Base-by-base conservation (phyloP, 2,329 filamentous ascomycete species). In the Aspergillus pseudonomiae region DNA sequence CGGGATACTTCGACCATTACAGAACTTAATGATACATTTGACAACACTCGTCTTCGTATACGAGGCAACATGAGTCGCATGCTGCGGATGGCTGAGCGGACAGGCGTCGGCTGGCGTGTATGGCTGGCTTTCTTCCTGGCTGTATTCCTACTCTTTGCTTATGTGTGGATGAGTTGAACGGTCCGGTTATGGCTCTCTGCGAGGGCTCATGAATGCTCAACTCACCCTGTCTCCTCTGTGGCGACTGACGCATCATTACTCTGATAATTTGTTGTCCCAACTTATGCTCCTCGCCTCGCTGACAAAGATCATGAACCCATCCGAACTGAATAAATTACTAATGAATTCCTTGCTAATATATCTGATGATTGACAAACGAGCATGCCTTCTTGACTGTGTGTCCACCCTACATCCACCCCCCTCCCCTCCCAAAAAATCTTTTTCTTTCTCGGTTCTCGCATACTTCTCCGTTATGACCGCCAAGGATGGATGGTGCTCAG, bases 1-100 rank as follows among this genome's bases (percentile, higher is more conserved):
- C 88, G 94, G 70, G 92, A 96, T 67, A 95, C 91, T 16, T 92
- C 92, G 2, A 89, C 92, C 2, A 85, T 98, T 4, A 91, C 93
- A 2, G 93, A 97, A 72, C 97, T 99, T 90, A 98, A 98, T 78
- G 92, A 97, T 74, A 87, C 88, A 6, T 99, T 98, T 75, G 94
- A 98, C 76, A 88, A 87, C 71, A 96, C 94, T 59, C 84, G 94
- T 39, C 81, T 93, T 59, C 87, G 91, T 67, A 82, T 99, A 66
- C 87, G 89, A 52, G 93, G 94, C 60, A 98, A 96, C 21, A 98
- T 99, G 95, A 97, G 93, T 76, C 85, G 94, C 63, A 99, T 99
- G 95, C 81, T 98, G 68, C 77, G 94, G 60, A 99, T 99, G 95
- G 95, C 95, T 5, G 88, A 98, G 81, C 86, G 89, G 72, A 96